phyloP scores from a whole-genome alignment of 371 early-diverging fungal species.

The Mycotypha africana region DNA sequence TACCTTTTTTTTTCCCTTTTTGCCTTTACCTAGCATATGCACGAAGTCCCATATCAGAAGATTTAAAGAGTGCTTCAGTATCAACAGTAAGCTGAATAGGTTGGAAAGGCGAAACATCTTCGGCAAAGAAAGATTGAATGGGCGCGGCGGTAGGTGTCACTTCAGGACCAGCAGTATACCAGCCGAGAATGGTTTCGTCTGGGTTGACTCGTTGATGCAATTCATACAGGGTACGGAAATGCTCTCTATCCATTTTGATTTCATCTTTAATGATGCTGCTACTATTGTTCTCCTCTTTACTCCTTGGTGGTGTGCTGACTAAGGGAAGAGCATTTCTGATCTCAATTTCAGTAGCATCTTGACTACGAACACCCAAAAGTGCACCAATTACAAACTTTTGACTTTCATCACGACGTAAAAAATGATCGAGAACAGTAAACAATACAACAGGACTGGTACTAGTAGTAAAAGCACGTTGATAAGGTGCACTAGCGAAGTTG shows the following conservation, averaged over 20 bases:
- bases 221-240: slow-evolving; percentile 80
- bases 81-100: slow-evolving; percentile 89
- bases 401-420: slow-evolving; percentile 76
- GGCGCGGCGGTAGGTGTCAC: slow-evolving; percentile 75
- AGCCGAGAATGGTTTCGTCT: slow-evolving; percentile 89
- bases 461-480: slow-evolving; percentile 55
- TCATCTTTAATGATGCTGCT: slow-evolving; percentile 66
- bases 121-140: slow-evolving; percentile 83
- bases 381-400: slow-evolving; percentile 88
- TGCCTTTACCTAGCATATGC: slow-evolving; percentile 62
- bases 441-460: slow-evolving; percentile 84
- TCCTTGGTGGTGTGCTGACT: too few relatives aligned
- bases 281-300: too few relatives aligned
- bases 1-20: background rate
- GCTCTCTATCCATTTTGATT: slow-evolving; percentile 85
- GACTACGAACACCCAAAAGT: slow-evolving; percentile 77
- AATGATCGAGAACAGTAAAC: slow-evolving; percentile 89
- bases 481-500: slow-evolving; percentile 39
- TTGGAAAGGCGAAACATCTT: slow-evolving; percentile 73
- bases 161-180: slow-evolving; percentile 78
- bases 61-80: slow-evolving; percentile 60
- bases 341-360: slow-evolving; percentile 84
- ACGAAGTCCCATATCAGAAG: slow-evolving; percentile 68
- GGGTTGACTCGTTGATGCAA: slow-evolving; percentile 86
- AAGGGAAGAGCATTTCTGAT: slow-evolving; percentile 86